Base-by-base conservation (phyloP, 306 rosid species). In the Trichosanthes cucumerina region DNA sequence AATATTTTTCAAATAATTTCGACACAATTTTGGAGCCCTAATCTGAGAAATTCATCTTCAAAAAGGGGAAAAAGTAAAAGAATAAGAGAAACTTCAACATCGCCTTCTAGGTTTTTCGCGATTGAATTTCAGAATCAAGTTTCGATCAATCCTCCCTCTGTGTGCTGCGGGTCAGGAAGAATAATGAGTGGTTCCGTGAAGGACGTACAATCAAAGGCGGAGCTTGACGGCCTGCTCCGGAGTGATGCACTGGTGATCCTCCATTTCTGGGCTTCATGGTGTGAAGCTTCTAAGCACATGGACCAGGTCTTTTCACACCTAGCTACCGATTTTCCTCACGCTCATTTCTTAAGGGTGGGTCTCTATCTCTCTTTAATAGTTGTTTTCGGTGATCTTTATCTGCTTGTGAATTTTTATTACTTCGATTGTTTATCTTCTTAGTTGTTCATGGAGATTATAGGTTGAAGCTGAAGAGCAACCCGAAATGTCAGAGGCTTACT, bases 201-300 rank as follows among this genome's bases (percentile, higher is more conserved):
- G 63, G 91, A 95, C 28, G 92, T 88, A 79, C 78, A 91, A 44
- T 92, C 97, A 6, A 88, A 91, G 85, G 39, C 38, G 19, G 98
- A 92, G 88, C 81, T 92, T 5, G 97, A 91, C 71, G 79, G 49
- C 71, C 54, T 87, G 33, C 88, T 92, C 23, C 77, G 68, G 49
- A 78, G 89, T n/a, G 97, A 94, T 0, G 86, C 88, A 7, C 89
- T 91, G 11, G 91, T 86, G 11, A 75, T 84, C 15, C 87, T 92
- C 15, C 97, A 95, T 81, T 95, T 95, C 85, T 95, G 98, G 98
- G 98, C 98, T 0, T 86, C 97, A 3, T 95, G 98, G 98, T 95
- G 98, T 59, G 97, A 89, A 38, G 98, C 98, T 80, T 95, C 98
- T 4, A 91, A 88, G 87, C 97, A 89, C 89, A 95, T 95, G 98